Conservation (phyloP, 139 green algal species). For the Chlamydomonas sp. region DNA sequence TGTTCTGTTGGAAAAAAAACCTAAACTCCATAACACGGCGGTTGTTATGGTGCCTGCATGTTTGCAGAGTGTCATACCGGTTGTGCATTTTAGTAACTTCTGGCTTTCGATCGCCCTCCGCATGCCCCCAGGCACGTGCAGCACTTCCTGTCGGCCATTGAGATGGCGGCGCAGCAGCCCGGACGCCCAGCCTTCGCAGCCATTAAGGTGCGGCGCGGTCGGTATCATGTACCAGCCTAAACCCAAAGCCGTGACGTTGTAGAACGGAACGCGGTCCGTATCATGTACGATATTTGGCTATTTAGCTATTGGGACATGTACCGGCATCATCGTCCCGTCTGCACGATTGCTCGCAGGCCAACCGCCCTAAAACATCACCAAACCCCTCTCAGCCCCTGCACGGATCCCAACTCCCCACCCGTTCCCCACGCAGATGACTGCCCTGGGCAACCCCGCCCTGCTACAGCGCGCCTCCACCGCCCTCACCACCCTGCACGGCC, state of each 20-base stretch:
- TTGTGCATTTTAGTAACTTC: neutral
- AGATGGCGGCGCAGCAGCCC: constrained; percentile 63
- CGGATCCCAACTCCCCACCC: neutral
- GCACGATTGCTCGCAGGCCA: too few relatives aligned
- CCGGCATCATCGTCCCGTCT: too few relatives aligned
- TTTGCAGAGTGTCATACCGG: neutral
- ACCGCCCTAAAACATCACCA: too few relatives aligned
- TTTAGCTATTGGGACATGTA: too few relatives aligned
- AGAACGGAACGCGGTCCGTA: too few relatives aligned
- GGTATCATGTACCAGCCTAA: too few relatives aligned
- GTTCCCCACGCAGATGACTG: constrained; percentile 73
- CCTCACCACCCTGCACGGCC: constrained; percentile 61
- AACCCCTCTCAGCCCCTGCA: neutral
- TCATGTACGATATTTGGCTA: too few relatives aligned
- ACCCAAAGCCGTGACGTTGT: too few relatives aligned
- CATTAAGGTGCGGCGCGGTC: constrained; percentile 69
- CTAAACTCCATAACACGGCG: neutral
- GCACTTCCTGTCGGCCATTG: constrained; percentile 70
- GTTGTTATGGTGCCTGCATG: neutral
- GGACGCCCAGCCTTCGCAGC: constrained; percentile 78
- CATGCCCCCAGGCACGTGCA: constrained; percentile 19
- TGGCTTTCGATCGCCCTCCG: neutral
- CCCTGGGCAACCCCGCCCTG: constrained; percentile 84
- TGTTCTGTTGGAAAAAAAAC: neutral
- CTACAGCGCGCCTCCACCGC: constrained; percentile 75